Conservation (phyloP, 2,329 filamentous ascomycete species). For the Trichoderma hamatum region DNA sequence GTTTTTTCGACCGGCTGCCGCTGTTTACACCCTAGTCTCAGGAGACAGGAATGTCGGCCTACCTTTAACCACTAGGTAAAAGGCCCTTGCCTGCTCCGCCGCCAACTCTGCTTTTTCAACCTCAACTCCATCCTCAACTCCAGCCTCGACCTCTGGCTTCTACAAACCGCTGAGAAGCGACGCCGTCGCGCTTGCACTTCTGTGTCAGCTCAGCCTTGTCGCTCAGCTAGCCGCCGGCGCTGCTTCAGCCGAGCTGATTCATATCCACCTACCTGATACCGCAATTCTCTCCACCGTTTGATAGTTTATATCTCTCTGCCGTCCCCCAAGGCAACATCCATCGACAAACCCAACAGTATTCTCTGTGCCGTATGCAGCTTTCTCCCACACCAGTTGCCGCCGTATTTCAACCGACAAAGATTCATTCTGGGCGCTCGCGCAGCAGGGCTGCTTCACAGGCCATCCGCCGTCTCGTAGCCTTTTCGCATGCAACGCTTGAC, state of each 20-base stretch:
- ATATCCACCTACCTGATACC: slow-evolving; percentile 24
- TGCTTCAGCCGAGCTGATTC: slow-evolving; percentile 1
- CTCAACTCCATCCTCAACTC: background rate
- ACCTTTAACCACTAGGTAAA: slow-evolving; percentile 11
- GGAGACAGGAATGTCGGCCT: slow-evolving; percentile 26
- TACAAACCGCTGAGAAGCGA: background rate
- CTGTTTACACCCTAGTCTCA: slow-evolving; percentile 15
- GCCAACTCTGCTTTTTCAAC: background rate
- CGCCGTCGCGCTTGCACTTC: background rate
- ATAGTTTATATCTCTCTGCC: background rate
- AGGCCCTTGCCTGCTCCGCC: slow-evolving; percentile 13
- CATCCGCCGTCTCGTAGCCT: background rate
- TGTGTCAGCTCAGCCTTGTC: background rate
- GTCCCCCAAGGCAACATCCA: background rate
- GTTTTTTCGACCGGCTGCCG: slow-evolving; percentile 6
- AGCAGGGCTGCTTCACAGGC: background rate
- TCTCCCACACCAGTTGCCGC: background rate
- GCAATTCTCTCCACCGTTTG: slow-evolving; percentile 20
- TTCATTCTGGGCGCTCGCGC: background rate
- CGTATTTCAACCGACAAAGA: background rate
- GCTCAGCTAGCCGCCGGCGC: background rate
- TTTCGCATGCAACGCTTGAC: slow-evolving; percentile 13
- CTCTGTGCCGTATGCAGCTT: background rate
- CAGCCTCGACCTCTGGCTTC: background rate
- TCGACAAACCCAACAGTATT: background rate